These are phyloP conservation scores for Lactarius psammicola DNA, from an alignment of 768 basidiomycete species.

Conservation along the genomic window DNA sequence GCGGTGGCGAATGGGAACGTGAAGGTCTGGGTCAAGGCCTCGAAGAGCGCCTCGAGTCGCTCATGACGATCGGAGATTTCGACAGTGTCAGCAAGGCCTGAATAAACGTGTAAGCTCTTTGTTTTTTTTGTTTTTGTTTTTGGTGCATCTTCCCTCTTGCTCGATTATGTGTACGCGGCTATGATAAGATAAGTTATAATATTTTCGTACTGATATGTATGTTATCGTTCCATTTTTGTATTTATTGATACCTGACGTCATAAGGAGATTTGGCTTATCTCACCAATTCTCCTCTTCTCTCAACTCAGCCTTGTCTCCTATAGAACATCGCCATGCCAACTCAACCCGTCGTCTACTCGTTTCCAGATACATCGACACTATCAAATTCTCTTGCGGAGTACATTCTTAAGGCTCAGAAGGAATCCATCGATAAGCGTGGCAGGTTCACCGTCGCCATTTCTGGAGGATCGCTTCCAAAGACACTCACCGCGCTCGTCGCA, in stretches of 20 bases:
- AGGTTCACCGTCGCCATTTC: conserved; percentile 92
- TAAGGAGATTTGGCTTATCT: background rate
- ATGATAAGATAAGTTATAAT: conserved; percentile 19
- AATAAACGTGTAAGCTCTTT: conserved; percentile 5
- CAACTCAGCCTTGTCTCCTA: background rate
- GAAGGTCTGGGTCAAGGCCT: conserved; percentile 80
- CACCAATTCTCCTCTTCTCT: background rate
- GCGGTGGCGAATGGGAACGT: conserved; percentile 85
- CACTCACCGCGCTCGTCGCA: conserved; percentile 68
- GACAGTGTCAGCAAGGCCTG: conserved; percentile 24
- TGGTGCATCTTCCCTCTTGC: background rate
- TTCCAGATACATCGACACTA: conserved; percentile 55
- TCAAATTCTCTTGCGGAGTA: conserved; percentile 71
- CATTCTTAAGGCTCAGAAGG: conserved; percentile 82
- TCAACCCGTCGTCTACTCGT: conserved; percentile 64
- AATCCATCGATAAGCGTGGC: conserved; percentile 84
- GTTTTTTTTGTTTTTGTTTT: background rate
- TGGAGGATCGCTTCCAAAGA: conserved; percentile 86
- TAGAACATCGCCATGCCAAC: conserved; percentile 2
- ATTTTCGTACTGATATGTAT: conserved; percentile 19
- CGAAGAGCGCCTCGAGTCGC: conserved; percentile 75
- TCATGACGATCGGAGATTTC: conserved; percentile 36
- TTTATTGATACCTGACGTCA: conserved; percentile 25
- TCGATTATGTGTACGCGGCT: background rate
- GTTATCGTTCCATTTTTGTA: conserved; percentile 1